Conservation (phyloP, 2,329 filamentous ascomycete species). For the Alternaria metachromatica region DNA sequence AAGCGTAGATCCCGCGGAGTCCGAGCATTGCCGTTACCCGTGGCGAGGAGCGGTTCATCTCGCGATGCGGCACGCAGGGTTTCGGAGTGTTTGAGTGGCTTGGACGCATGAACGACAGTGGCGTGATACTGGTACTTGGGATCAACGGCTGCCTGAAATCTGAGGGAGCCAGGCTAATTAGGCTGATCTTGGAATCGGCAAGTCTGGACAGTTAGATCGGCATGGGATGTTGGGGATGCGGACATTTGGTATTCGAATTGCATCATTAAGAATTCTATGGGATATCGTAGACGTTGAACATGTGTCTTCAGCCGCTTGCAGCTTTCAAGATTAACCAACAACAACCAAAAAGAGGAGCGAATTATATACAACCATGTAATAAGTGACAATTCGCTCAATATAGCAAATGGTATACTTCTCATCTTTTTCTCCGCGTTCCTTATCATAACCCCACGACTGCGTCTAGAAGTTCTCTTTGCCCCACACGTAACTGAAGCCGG, state of each 20-base stretch:
- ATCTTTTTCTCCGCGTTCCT: not conserved
- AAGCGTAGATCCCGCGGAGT: not conserved
- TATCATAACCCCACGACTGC: not conserved
- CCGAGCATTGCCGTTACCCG: not conserved
- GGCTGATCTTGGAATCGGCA: not conserved
- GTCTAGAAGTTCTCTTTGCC: conserved; percentile 72
- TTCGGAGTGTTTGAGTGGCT: conserved; percentile 15
- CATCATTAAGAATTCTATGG: conserved; percentile 3
- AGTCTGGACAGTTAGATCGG: not conserved
- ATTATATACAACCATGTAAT: conserved; percentile 26
- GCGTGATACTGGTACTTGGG: conserved; percentile 1
- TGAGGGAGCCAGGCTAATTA: not conserved
- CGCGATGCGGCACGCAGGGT: conserved; percentile 7
- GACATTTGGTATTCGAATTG: not conserved
- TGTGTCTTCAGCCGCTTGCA: conserved; percentile 10
- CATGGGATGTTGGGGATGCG: not conserved
- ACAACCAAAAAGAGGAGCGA: conserved; percentile 7
- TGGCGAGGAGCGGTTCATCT: not conserved
- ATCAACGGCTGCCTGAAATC: not conserved
- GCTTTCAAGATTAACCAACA: conserved; percentile 2
- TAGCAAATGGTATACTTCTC: conserved; percentile 17
- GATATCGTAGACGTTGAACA: conserved; percentile 7
- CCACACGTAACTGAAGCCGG: conserved; percentile 73
- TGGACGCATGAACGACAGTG: conserved; percentile 13
- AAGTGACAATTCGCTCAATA: conserved; percentile 17